Evolutionary conservation across 2,329 filamentous ascomycete species (phyloP), one percentile per base, ranked within the genome.

Genomic region (Fusarium multiceps): DNA sequence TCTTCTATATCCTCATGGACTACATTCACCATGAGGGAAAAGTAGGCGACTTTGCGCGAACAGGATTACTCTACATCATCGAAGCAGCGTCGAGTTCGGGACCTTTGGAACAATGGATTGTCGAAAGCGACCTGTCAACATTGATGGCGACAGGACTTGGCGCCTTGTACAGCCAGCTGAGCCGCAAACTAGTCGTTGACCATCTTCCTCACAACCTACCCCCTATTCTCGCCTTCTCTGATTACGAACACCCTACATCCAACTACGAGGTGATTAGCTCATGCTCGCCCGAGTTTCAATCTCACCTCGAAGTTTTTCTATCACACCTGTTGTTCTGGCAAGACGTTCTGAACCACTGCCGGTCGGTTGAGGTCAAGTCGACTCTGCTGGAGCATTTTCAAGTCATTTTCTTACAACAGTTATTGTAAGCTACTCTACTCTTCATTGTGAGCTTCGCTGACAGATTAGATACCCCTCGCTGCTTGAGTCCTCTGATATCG

Each of bases 301-400:
- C 89, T n/a, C 93, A 98, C 74, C 88, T 98, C 76, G 90, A 95
- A 57, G 97, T 94, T 0, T 99, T 99, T 76, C 85, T 99, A 43
- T 97, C 96, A 1, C 97, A 98, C 77, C 86, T 99, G 50, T 85
- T 97, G 8, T 99, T 99, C 77, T 99, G 96, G 96, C 96, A 99
- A 81, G 96, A 99, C 79, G 94, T 98, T 34, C 84, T 99, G 65
- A 96, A 98, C 78, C 95, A 98, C 80, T 99, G 96, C 82, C 90
- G 90, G 74, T 98, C 95, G 6, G 85, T 90, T 2, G 95, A 98
- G 77, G 93, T 99, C 72, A 96, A 95, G 78, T 93, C 93, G 71
- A 98, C 94, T 1, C 84, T 99, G 53, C 86, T 99, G 32, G 96
- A 99, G 78, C 96, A 99, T 80, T 99, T 99, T 76, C 94, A 98